Evolutionary conservation across 225 moss, liverwort and hornwort genomes (phyloP), one percentile per base, ranked within the genome.

Genomic region (Physcomitrium patens): DNA sequence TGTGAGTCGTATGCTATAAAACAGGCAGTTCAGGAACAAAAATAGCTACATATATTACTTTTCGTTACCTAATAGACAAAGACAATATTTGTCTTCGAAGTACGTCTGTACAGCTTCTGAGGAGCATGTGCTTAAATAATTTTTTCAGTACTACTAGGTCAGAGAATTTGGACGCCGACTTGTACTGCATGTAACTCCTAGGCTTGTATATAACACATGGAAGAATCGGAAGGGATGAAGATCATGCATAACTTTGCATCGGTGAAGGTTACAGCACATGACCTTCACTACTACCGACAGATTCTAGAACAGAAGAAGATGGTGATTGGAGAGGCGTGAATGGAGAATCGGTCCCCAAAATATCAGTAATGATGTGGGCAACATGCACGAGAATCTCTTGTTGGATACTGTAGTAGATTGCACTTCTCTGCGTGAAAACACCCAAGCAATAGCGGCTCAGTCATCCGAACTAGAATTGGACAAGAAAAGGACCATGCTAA

Each of bases 381-480:
- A 91, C 87, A 10, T 69, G 84, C 41, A 97, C 53, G 48, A 94
- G 76, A 76, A 97, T 91, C 9, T 68, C 75, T 67, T 97, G 94
- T 80, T 97, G 92, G 23, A 60, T 68, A 65, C 9, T 81, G 76
- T 82, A 89, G 70, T 86, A 97, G 10, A 18, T 61, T 13, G 83
- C 82, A 67, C 92, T 92, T 60, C 84, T 91, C 96, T 96, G 85
- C 64, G 58, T 1, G 57, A 3, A 3, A 50, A 73, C 28, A 46
- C 51, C 44, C 31, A 49, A 66, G 62, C 16, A 7, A 44, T 27
- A 53, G 16, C 23, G 48, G 55, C 24, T 23, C 23, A 31, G 20
- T 59, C 19, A 22, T 23, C 18, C 53, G 26, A 53, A 19, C 54
- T 69, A 11, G 53, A 62, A 7, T 43, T 42, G 37, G 22, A 60